Percentiles rank a stretch among this genome's conserved stretches.
Evolutionary conservation across 2,329 filamentous ascomycete species (phyloP).

Genomic region (Aspergillus novofumigatus): DNA sequence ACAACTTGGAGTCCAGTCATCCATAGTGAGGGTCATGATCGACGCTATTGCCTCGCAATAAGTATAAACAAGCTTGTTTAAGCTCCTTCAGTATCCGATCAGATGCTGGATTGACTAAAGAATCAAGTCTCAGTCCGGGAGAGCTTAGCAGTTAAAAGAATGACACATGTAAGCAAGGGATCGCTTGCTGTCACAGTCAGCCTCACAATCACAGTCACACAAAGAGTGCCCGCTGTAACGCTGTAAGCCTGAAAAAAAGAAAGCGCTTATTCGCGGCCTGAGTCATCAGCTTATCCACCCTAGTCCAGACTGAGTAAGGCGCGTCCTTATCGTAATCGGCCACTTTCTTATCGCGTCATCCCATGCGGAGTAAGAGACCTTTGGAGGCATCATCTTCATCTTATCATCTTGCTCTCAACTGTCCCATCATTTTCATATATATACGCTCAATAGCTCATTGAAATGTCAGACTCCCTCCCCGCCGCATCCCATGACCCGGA

Average conservation of each 20-base stretch:
- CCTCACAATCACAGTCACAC: neutral
- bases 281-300: conserved; percentile 7
- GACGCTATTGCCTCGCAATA: neutral
- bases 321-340: neutral
- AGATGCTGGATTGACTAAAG: neutral
- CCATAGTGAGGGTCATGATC: conserved; percentile 6
- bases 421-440: neutral
- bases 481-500: conserved; percentile 35
- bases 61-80: neutral
- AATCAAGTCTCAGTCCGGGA: neutral
- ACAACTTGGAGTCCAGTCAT: conserved; percentile 17
- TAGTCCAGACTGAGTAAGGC: neutral
- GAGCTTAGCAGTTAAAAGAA: neutral
- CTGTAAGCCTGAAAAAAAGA: no score
- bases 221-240: neutral
- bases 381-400: neutral
- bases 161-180: neutral
- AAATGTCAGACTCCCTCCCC: conserved; percentile 44
- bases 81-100: neutral
- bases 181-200: neutral
- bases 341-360: neutral
- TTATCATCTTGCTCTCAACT: neutral
- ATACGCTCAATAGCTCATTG: neutral
- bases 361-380: neutral
- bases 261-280: conserved; percentile 15